phyloP scores from a whole-genome alignment of 768 basidiomycete species.

The Russula abietina region DNA sequence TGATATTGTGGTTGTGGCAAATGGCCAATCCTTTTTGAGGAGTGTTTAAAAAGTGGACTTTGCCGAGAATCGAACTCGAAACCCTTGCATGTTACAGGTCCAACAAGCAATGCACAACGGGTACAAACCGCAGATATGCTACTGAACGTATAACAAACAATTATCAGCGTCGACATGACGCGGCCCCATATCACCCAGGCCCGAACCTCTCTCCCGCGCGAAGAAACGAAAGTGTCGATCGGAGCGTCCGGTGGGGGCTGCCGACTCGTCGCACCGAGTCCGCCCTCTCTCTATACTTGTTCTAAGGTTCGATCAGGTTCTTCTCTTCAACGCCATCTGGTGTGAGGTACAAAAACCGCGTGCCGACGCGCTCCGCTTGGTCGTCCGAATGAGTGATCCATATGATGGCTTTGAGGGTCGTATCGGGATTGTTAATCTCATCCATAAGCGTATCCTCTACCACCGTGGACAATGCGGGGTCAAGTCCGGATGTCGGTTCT shows the following conservation, averaged over 20 bases:
- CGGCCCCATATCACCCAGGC: background rate
- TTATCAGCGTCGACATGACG: background rate
- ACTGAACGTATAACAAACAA: background rate
- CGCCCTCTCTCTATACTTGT: too few relatives aligned
- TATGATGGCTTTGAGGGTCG: conserved; percentile 61
- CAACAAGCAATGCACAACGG: background rate
- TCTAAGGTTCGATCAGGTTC: conserved; percentile 18
- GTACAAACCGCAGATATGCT: background rate
- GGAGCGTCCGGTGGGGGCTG: background rate
- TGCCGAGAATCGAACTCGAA: conserved; percentile 60
- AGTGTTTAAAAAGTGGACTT: conserved; percentile 48
- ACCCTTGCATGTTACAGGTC: conserved; percentile 47
- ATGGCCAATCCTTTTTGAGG: too few relatives aligned
- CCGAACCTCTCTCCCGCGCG: background rate
- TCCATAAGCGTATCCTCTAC: conserved; percentile 60
- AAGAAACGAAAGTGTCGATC: background rate
- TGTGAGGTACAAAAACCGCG: conserved; percentile 48
- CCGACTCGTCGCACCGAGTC: too few relatives aligned
- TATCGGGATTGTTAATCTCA: conserved; percentile 44
- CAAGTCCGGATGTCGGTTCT: conserved; percentile 91
- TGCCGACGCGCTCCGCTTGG: conserved; percentile 70
- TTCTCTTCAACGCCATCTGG: conserved; percentile 26
- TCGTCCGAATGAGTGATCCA: conserved; percentile 90
- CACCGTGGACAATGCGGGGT: conserved; percentile 53
- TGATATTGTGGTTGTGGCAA: too few relatives aligned